Base-by-base conservation (phyloP, 106 monocot genomes). In the Dioscorea alata region DNA sequence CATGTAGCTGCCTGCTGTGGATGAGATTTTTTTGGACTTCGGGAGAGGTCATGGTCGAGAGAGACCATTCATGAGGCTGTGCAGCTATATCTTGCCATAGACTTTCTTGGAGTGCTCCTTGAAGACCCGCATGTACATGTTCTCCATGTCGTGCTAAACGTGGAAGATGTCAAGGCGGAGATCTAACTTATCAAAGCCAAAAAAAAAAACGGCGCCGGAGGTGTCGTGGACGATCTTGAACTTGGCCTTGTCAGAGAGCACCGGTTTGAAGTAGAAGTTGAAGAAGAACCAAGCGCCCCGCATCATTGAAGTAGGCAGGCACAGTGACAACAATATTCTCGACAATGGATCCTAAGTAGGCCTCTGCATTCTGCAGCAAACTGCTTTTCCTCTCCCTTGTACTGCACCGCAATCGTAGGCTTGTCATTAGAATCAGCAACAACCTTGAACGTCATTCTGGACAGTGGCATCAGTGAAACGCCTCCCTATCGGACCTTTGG, bases 71-170 rank as follows among this genome's bases (percentile, higher is more conserved):
- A 83, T 83, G 73, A 70, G 80, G 76, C 84, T 84, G 61, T 75
- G 48, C 17, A 83, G 75, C 72, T 83, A 79, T 79, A 83, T 83
- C 79, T 79, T 83, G 2, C 83, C 83, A 9, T 79, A 74, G 8
- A 79, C 83, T 42, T 83, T 79, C 62, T 79, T 75, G 0, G 79
- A 75, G 25, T 64, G 70, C 59, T 83, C 79, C 79, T 83, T 83
- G 68, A 84, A 84, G 49, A 76, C 84, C 84, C 84, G 80, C 84
- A 84, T 84, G 59, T 84, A 84, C 80, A 83, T 75, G 51, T 83
- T 83, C 79, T 83, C 83, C 83, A 83, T 79, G 71, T 83, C 83
- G 32, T 83, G 84, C 76, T 84, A 80, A 17, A 84, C 84, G 21
- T 80, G 22, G 68, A 84, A 84, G 7, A 84, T 73, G 53, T 84